phyloP scores from a whole-genome alignment of 805 yeast species.

The Pichia cabralensis region DNA sequence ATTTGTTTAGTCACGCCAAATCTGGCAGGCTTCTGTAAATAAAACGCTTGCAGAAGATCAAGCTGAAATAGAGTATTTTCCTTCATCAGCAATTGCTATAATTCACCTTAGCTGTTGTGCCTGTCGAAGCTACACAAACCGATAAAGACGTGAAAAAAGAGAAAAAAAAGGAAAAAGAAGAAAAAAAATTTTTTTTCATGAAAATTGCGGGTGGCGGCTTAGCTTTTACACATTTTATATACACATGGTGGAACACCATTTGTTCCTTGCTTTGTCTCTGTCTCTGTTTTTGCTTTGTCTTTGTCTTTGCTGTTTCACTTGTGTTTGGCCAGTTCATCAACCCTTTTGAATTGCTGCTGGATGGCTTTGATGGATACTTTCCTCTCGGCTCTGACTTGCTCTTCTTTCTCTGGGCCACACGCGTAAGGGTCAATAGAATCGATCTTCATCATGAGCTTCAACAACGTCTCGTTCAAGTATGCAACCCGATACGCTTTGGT shows the following conservation, averaged over 20 bases:
- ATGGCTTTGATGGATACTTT: slow-evolving; percentile 42
- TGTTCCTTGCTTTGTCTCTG: no score
- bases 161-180: no score
- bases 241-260: no score
- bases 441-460: slow-evolving; percentile 55
- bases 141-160: no score
- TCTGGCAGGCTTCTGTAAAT: slow-evolving; percentile 36
- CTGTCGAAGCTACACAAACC: no score
- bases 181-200: no score
- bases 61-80: slow-evolving; percentile 41
- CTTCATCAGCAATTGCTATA: no score
- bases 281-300: neutral
- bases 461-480: slow-evolving; percentile 55
- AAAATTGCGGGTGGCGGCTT: no score
- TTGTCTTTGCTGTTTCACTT: neutral
- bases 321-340: slow-evolving; percentile 13
- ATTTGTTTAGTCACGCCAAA: slow-evolving; percentile 39
- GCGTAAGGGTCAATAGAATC: slow-evolving; percentile 44
- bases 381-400: slow-evolving; percentile 44
- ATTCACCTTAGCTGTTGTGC: no score
- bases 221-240: no score
- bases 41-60: slow-evolving; percentile 46
- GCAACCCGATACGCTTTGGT: slow-evolving; percentile 36
- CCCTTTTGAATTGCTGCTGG: neutral
- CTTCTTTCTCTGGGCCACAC: slow-evolving; percentile 23